These are phyloP conservation scores for Raffaelea deltoideospora DNA, from an alignment of 2,329 filamentous ascomycete genomes.

Conservation along the genomic window DNA sequence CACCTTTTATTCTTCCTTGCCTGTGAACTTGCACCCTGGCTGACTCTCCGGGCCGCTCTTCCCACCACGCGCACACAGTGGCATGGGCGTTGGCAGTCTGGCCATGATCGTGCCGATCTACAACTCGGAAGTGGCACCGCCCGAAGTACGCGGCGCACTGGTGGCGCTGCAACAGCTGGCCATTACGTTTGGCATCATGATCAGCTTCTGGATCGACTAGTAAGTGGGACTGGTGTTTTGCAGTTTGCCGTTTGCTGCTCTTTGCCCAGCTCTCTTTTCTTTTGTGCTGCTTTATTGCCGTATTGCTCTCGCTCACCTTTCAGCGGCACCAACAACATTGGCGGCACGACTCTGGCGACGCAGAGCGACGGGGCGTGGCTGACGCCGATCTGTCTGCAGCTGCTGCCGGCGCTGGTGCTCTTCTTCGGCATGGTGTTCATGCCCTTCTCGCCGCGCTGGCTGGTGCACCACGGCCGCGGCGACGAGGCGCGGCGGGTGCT, in stretches of 20 bases:
- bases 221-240: conserved; percentile 14
- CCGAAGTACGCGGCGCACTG: conserved; percentile 30
- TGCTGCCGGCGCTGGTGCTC: conserved; percentile 50
- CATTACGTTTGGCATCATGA: conserved; percentile 48
- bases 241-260: too few species aligned
- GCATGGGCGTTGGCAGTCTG: conserved; percentile 20
- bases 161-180: conserved; percentile 35
- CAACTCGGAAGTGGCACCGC: conserved; percentile 32
- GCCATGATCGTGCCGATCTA: conserved; percentile 43
- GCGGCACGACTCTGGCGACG: conserved; percentile 26
- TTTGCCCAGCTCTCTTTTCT: too few species aligned
- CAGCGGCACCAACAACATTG: conserved; percentile 48
- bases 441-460: conserved; percentile 66
- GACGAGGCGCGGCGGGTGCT: conserved; percentile 50
- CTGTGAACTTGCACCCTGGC: too few species aligned
- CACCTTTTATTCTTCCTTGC: too few species aligned
- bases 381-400: conserved; percentile 55
- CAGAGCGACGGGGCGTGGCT: conserved; percentile 61
- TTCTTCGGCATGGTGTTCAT: conserved; percentile 61
- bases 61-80: too few species aligned
- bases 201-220: conserved; percentile 49
- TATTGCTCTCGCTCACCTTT: neutral
- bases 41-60: too few species aligned
- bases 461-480: conserved; percentile 55
- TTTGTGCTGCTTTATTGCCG: too few species aligned